These are phyloP conservation scores for Cytospora mali DNA, from an alignment of 2,329 filamentous ascomycete species.

Conservation along the genomic window DNA sequence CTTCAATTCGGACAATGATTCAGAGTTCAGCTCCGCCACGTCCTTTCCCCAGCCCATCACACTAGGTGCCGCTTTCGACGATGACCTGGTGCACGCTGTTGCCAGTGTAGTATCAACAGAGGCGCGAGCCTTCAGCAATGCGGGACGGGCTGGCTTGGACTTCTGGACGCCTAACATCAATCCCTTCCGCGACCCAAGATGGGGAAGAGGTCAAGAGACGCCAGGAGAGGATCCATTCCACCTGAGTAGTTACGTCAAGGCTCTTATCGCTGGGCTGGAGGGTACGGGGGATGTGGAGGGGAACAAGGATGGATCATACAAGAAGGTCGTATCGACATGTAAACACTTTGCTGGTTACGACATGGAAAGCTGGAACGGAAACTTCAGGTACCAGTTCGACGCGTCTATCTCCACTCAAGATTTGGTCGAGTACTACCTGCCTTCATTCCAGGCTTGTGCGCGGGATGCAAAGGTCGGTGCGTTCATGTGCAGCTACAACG, in stretches of 20 bases:
- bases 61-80: constrained; percentile 65
- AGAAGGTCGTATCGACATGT: constrained; percentile 55
- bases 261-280: constrained; percentile 34
- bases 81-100: constrained; percentile 60
- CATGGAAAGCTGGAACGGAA: constrained; percentile 43
- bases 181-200: constrained; percentile 63
- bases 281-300: constrained; percentile 27
- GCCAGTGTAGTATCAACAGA: constrained; percentile 56
- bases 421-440: constrained; percentile 68
- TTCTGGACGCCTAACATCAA: constrained; percentile 72
- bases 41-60: constrained; percentile 67
- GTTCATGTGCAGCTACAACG: constrained; percentile 65
- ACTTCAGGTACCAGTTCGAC: constrained; percentile 35
- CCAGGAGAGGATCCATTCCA: constrained; percentile 40
- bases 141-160: constrained; percentile 55
- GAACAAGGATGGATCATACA: constrained; percentile 19
- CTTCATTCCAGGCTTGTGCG: constrained; percentile 65
- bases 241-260: constrained; percentile 33
- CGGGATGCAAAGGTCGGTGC: constrained; percentile 58
- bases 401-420: constrained; percentile 53
- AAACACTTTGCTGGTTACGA: constrained; percentile 64
- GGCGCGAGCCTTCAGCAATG: constrained; percentile 67
- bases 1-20: constrained; percentile 35
- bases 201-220: constrained; percentile 64
- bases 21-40: constrained; percentile 61